Base-by-base conservation (phyloP, 257 asterid genomes). In the Solanum chilense region DNA sequence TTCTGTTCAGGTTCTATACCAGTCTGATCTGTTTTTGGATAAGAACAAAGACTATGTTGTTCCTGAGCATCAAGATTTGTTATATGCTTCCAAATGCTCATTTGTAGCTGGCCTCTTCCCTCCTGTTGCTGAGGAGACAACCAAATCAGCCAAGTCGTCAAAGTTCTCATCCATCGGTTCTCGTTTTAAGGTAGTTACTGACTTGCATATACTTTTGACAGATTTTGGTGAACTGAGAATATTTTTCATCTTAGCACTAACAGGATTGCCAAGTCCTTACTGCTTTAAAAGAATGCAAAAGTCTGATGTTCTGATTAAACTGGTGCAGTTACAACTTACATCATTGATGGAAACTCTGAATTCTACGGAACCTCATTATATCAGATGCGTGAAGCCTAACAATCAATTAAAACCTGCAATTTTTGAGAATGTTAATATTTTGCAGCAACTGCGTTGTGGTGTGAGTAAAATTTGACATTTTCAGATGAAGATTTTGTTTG, bases 361-460 rank as follows among this genome's bases (percentile, higher is more conserved):
- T 90, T 94, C 98, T 88, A 95, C 99, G 15, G 98, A 97, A 85
- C 99, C 99, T 86, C 99, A 97, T 90, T 97, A 97, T 88, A 93
- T 97, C 88, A 93, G 99, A 94, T 97, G 99, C 69, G 99, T 97
- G 92, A 97, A 97, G 92, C 99, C 99, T 62, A 97, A 97, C 89
- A 97, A 94, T 91, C 94, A 86, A 56, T 96, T 97, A 85, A 97
- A 97, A 94, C 99, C 99, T 64, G 97, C 96, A 83, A 89, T 97
- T 85, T 95, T 97, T 89, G 99, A 97, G 94, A 97, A 97, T 86
- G 91, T 88, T 92, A 96, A 96, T 74, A 88, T 97, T 89, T 86
- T 97, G 95, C 98, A 97, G 94, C 99, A 97, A 87, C 91, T 97
- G 78, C 99, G 99, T 76, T 97, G 99, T 93, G 99, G 99, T 89